Evolutionary conservation across 2,329 filamentous ascomycete species (phyloP).

Genomic region (Septoria linicola): DNA sequence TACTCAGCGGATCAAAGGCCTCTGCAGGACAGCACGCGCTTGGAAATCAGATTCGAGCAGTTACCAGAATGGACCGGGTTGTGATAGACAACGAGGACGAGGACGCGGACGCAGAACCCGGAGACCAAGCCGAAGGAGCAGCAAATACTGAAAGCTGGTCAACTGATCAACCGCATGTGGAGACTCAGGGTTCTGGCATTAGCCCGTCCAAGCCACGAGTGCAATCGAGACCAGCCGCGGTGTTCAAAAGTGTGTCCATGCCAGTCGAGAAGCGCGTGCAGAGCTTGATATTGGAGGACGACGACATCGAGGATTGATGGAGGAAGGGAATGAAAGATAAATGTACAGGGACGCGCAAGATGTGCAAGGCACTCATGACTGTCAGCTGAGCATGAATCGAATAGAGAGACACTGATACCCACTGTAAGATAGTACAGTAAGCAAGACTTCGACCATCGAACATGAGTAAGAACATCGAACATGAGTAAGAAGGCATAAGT

Average conservation of each 20-base stretch:
- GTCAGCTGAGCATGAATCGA: too few species aligned
- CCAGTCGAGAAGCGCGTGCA: conserved; percentile 35
- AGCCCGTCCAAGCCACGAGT: conserved; percentile 18
- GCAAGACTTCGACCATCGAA: too few species aligned
- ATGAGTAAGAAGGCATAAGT: neutral
- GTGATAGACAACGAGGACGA: conserved; percentile 23
- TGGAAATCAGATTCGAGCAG: conserved; percentile 67
- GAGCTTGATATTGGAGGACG: conserved; percentile 46
- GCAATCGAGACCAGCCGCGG: conserved; percentile 13
- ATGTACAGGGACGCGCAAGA: too few species aligned
- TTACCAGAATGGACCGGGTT: conserved; percentile 54
- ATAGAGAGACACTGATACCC: too few species aligned
- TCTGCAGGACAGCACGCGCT: conserved; percentile 30
- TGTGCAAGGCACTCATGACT: too few species aligned
- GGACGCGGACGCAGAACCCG: conserved; percentile 31
- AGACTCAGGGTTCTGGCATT: conserved; percentile 10
- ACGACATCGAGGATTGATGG: conserved; percentile 50
- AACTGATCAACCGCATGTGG: conserved; percentile 42
- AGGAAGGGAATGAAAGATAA: too few species aligned
- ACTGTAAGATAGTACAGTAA: too few species aligned
- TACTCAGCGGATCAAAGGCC: conserved; percentile 45
- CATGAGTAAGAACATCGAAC: neutral
- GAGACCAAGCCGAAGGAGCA: conserved; percentile 29
- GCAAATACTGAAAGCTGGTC: conserved; percentile 42
- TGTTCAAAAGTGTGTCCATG: conserved; percentile 25